These are phyloP conservation scores for Trypanosoma cruzi DNA, from an alignment of 208 protist genomes.

Conservation along the genomic window DNA sequence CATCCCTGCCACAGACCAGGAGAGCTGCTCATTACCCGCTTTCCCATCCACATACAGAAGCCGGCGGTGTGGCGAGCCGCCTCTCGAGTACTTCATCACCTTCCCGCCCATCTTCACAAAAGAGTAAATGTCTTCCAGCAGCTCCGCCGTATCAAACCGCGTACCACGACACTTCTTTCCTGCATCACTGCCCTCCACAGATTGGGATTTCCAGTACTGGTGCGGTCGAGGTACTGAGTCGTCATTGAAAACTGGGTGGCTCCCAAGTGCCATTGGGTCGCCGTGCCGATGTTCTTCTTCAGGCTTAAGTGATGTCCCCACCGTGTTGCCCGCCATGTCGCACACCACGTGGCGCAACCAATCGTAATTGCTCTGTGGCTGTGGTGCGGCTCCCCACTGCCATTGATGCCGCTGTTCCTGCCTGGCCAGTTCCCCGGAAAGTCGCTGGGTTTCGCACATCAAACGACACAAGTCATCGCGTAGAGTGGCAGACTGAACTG, in stretches of 20 bases:
- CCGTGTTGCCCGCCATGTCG: constrained; percentile 60
- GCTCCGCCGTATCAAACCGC: constrained; percentile 51
- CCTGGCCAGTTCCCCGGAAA: not conserved
- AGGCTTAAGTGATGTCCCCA: constrained; percentile 33
- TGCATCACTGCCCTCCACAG: not conserved
- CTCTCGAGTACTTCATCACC: constrained; percentile 41
- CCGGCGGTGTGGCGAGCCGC: constrained; percentile 42
- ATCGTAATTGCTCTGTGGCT: constrained; percentile 31
- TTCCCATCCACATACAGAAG: constrained; percentile 56
- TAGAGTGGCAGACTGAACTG: constrained; percentile 33
- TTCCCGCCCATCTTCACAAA: constrained; percentile 76
- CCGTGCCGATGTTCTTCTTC: constrained; percentile 8
- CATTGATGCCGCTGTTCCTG: constrained; percentile 3
- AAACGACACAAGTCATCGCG: constrained; percentile 18
- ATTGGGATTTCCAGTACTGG: constrained; percentile 13
- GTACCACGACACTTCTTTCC: constrained; percentile 12
- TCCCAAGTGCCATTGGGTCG: not conserved
- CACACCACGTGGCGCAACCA: constrained; percentile 50
- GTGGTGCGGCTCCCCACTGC: constrained; percentile 5
- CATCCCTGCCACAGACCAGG: constrained; percentile 42
- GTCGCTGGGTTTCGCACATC: constrained; percentile 12
- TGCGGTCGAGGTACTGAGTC: not conserved
- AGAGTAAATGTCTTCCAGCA: constrained; percentile 50
- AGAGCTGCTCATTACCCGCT: constrained; percentile 34
- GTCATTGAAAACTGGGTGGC: not conserved